Evolutionary conservation across 2,329 filamentous ascomycete genomes (phyloP).

Genomic region (Colletotrichum sp.): DNA sequence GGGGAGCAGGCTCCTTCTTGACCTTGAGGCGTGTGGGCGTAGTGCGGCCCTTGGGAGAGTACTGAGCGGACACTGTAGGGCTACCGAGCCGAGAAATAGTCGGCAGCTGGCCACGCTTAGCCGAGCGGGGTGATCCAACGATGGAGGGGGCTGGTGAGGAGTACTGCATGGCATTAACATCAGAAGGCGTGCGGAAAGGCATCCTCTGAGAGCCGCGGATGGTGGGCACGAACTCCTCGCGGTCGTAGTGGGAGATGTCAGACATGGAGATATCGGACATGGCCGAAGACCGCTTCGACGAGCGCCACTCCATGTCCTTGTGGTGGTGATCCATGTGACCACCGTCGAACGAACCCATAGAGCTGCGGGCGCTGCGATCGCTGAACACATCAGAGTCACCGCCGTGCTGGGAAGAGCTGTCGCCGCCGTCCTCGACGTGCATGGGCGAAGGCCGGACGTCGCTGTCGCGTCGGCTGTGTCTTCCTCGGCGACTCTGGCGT

Average conservation of each 20-base stretch:
- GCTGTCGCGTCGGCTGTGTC: background rate
- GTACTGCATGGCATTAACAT: slow-evolving; percentile 75
- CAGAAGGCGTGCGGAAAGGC: slow-evolving; percentile 72
- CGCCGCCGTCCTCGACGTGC: slow-evolving; percentile 33
- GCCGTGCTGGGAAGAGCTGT: slow-evolving; percentile 57
- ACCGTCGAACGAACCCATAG: slow-evolving; percentile 52
- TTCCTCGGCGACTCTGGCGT: background rate
- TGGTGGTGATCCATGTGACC: slow-evolving; percentile 28
- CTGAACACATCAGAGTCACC: slow-evolving; percentile 65
- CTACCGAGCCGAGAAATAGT: slow-evolving; percentile 64
- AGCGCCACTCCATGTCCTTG: slow-evolving; percentile 35
- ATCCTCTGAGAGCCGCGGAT: slow-evolving; percentile 64
- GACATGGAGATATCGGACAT: slow-evolving; percentile 59
- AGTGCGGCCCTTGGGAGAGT: slow-evolving; percentile 56
- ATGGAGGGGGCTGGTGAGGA: slow-evolving; percentile 66
- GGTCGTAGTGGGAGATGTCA: slow-evolving; percentile 34
- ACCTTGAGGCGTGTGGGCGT: slow-evolving; percentile 64
- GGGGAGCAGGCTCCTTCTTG: slow-evolving; percentile 61
- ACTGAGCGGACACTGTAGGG: slow-evolving; percentile 55
- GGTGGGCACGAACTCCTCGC: slow-evolving; percentile 57
- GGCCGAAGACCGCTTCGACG: slow-evolving; percentile 42
- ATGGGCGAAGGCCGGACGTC: background rate
- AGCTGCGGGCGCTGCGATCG: slow-evolving; percentile 62
- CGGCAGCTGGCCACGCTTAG: slow-evolving; percentile 50
- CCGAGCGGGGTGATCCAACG: slow-evolving; percentile 53